Conservation (phyloP, 108 stramenopile species). For the Skeletonema menzelii region DNA sequence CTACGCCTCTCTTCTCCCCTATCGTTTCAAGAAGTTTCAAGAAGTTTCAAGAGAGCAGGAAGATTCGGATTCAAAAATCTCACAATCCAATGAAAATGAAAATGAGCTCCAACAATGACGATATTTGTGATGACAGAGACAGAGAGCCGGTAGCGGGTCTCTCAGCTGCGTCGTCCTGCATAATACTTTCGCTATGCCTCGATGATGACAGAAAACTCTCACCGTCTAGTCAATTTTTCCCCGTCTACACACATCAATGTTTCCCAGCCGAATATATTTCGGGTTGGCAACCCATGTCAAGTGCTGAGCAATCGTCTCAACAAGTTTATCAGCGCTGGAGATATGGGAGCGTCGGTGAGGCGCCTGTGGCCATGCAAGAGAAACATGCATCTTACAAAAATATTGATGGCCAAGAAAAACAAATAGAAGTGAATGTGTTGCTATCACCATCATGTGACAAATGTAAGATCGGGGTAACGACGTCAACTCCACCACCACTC, state of each 20-base stretch:
- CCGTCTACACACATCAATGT: slow-evolving; percentile 82
- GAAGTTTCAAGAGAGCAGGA: no score
- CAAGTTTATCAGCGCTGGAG: slow-evolving; percentile 26
- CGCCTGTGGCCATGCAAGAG: neutral
- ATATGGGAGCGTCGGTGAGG: neutral
- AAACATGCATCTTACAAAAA: slow-evolving; percentile 19
- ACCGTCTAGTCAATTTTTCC: slow-evolving; percentile 48
- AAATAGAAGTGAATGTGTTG: slow-evolving; percentile 23
- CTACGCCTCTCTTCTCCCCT: no score
- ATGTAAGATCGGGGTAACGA: slow-evolving; percentile 30
- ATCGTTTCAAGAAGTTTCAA: no score
- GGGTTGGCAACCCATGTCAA: slow-evolving; percentile 58
- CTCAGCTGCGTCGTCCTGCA: slow-evolving; percentile 46
- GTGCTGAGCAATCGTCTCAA: slow-evolving; percentile 29
- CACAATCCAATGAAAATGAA: neutral
- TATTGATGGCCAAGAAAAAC: neutral
- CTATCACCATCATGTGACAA: slow-evolving; percentile 25
- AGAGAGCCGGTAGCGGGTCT: slow-evolving; percentile 46
- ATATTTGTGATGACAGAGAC: neutral
- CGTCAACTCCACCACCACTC: no score
- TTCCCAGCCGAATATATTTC: slow-evolving; percentile 58
- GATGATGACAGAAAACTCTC: neutral
- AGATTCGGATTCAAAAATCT: no score
- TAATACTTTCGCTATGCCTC: slow-evolving; percentile 20
- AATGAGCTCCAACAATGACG: neutral